These are phyloP conservation scores for Fusarium stilboides DNA, from an alignment of 2,329 filamentous ascomycete genomes.

Conservation along the genomic window DNA sequence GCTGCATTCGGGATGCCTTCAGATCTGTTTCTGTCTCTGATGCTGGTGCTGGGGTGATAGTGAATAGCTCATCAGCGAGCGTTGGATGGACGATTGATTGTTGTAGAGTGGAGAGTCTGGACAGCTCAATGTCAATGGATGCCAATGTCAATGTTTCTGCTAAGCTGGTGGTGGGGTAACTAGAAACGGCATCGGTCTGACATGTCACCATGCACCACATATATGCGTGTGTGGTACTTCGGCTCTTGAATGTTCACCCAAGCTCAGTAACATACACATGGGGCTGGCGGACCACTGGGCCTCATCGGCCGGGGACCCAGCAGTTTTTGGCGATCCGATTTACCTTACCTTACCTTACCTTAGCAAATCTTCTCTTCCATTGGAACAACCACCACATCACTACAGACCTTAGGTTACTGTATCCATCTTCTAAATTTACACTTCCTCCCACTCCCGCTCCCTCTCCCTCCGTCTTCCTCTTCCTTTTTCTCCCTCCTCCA, in stretches of 20 bases:
- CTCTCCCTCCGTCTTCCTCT: conserved; percentile 21
- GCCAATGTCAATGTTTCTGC: conserved; percentile 28
- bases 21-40: conserved; percentile 13
- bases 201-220: conserved; percentile 44
- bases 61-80: conserved; percentile 30
- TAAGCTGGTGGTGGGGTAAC: conserved; percentile 39
- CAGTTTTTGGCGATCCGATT: conserved; percentile 42
- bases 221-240: conserved; percentile 42
- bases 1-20: conserved; percentile 11
- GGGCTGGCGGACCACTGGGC: conserved; percentile 42
- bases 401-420: conserved; percentile 39
- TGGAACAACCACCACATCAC: conserved; percentile 51
- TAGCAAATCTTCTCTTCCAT: conserved; percentile 52
- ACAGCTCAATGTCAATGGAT: conserved; percentile 15
- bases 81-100: conserved; percentile 37
- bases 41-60: conserved; percentile 22
- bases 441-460: conserved; percentile 10
- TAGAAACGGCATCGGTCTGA: conserved; percentile 14
- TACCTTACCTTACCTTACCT: conserved; percentile 45
- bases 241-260: conserved; percentile 21
- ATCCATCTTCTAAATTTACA: conserved; percentile 32
- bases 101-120: conserved; percentile 14
- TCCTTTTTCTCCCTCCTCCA: conserved; percentile 34
- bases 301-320: conserved; percentile 47
- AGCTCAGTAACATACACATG: conserved; percentile 44